A percentile compares a stretch with the other conserved stretches of the same genome.
These are phyloP conservation scores for Xylaria digitata DNA, from an alignment of 2,329 filamentous ascomycete genomes.

Conservation along the genomic window DNA sequence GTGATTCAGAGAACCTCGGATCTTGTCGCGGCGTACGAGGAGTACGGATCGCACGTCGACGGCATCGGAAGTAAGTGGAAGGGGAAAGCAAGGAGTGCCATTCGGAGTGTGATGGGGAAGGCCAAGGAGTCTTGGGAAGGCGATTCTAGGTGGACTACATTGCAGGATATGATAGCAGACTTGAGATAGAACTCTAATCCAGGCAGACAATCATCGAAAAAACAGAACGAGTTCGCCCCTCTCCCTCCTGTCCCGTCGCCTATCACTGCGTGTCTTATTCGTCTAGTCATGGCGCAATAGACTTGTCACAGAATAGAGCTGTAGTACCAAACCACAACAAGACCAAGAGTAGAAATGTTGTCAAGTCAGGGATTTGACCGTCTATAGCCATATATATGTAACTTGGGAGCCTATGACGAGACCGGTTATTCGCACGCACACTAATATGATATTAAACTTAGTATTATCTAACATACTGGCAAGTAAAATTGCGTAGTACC, in stretches of 20 bases:
- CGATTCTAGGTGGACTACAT: constrained; percentile 71
- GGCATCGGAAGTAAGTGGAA: constrained; percentile 84
- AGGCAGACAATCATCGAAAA: not conserved
- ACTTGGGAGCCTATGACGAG: no score
- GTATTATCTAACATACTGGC: constrained; percentile 23
- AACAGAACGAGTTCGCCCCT: constrained; percentile 7
- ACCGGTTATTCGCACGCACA: no score
- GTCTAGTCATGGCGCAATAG: not conserved
- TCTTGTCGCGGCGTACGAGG: constrained; percentile 85
- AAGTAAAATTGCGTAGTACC: not conserved
- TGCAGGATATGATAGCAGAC: constrained; percentile 68
- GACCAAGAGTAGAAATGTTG: not conserved
- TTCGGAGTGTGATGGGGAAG: constrained; percentile 84
- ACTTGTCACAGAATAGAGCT: no score
- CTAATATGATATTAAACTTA: constrained; percentile 8
- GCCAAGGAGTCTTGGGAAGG: constrained; percentile 87
- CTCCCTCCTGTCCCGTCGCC: not conserved
- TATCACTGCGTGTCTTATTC: not conserved
- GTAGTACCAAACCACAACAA: no score
- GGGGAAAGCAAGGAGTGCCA: constrained; percentile 86
- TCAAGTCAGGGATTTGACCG: not conserved
- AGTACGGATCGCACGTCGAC: constrained; percentile 73
- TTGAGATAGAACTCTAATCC: constrained; percentile 54
- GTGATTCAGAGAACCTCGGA: constrained; percentile 84
- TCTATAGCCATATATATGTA: no score